Percentiles rank a stretch among this genome's conserved stretches.
phyloP scores from a whole-genome alignment of 2,329 filamentous ascomycete genomes.

The Clarireedia paspali region DNA sequence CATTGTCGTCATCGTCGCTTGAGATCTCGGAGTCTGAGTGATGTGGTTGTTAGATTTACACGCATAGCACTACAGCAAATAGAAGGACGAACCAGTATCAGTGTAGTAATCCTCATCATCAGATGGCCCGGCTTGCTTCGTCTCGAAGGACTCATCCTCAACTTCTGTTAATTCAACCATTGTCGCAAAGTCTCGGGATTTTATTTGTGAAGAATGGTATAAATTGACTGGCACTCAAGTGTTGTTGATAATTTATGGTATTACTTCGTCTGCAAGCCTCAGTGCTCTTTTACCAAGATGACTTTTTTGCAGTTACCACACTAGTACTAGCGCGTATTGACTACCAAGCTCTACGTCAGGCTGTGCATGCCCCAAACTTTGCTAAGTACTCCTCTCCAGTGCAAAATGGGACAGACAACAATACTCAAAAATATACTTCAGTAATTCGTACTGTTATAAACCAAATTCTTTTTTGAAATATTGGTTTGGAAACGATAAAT shows the following conservation, averaged over 20 bases:
- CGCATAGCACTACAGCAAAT: not conserved
- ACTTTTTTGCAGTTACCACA: not conserved
- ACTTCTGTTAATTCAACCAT: conserved; percentile 88
- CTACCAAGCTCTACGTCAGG: not conserved
- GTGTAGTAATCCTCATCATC: conserved; percentile 80
- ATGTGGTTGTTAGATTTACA: conserved; percentile 11
- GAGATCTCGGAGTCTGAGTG: conserved; percentile 72
- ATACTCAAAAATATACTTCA: not conserved
- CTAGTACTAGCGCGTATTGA: not conserved
- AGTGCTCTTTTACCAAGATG: not conserved
- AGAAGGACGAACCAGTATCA: conserved; percentile 65
- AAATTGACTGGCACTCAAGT: too few species aligned
- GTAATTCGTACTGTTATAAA: too few species aligned
- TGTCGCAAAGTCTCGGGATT: too few species aligned
- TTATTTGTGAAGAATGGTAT: too few species aligned
- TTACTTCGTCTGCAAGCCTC: not conserved
- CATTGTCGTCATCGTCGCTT: conserved; percentile 64
- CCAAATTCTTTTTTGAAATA: too few species aligned
- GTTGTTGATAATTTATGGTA: conserved; percentile 37
- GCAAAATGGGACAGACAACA: not conserved
- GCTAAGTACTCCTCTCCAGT: not conserved
- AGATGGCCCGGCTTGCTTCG: conserved; percentile 57
- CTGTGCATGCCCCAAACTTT: not conserved
- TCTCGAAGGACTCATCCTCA: conserved; percentile 88
- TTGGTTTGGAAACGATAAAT: too few species aligned